Evolutionary conservation across 768 basidiomycete species (phyloP), one percentile per base, ranked within the genome.

Genomic region (Suillus spraguei): DNA sequence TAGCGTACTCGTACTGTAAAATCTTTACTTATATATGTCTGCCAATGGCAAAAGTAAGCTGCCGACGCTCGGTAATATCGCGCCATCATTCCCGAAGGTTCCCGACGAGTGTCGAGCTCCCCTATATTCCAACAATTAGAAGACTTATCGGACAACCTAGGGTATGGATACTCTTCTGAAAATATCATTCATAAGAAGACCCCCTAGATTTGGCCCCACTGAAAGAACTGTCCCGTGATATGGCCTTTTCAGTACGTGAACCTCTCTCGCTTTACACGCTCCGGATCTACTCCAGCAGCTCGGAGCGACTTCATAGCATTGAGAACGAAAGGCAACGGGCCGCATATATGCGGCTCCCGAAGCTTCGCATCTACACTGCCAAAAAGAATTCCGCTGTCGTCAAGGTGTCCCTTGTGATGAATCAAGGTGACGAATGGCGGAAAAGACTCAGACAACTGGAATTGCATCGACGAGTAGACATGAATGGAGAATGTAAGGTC

Each of bases 261-360:
- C 20, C 71, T 58, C 62, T 70, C 71, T 53, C 71, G 67, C 11
- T 64, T 42, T 4, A 73, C 71, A 20, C 35, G 60, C 64, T 71
- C 70, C 17, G 68, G 63, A 38, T 72, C 64, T 7, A 72, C 72
- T 16, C 71, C 68, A 4, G 72, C 66, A 1, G 66, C 65, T 5
- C 11, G 44, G 22, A 72, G 72, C 4, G 70, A 71, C 50, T 63
- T 63, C 68, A 68, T 72, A 9, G 63, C 62, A 38, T 65, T 71
- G 8, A n/a, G 42, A 50, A 73, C 66, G 38, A 73, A 72, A 2
- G 71, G 72, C 22, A 72, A 44, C 0, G 71, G 72, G 11, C 72
- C 71, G 44, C 71, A 72, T 17, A 73, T 64, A 33, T 72, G 63
- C 2, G 68, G 4, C 20, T 71, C 71, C 62, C 66, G 54, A 2